Evolutionary conservation across 2,329 filamentous ascomycete species (phyloP), one percentile per base, ranked within the genome.

Genomic region (Aspergillus pseudoglaucus): DNA sequence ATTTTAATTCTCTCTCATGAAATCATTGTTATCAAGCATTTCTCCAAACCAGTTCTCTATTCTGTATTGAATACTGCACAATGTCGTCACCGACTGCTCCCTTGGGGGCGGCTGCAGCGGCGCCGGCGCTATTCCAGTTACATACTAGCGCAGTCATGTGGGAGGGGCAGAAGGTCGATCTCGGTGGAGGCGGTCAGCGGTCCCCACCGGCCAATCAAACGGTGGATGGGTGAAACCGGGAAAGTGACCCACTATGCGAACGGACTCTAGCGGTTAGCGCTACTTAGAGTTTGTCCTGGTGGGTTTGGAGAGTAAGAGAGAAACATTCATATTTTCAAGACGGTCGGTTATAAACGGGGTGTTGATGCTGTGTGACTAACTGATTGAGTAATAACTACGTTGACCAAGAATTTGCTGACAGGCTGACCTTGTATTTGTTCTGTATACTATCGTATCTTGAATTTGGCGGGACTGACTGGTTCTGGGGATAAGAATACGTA

Each of bases 31-130:
- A 25, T 44, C 30, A 38, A 41, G 41, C 44, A 45, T 47, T 14
- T 25, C 25, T 42, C 14, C 33, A n/a, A 17, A n/a, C 33, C 15
- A 35, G 33, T 42, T 33, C 38, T 41, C 42, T 40, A 38, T 53
- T 56, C 25, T 30, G 25, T 30, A 30, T 30, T 12, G 25, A 15
- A 37, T 15, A 17, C 33, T 37, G 53, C 51, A 50, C 38, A 38
- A 58, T 58, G 57, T 49, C 57, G 56, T 59, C 56, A 59, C 49
- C 43, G 53, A 44, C 57, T 38, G n/a, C 33, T 52, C 55, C 41
- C 40, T 53, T 58, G 50, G 47, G 55, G 51, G 52, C 46, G 38
- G 55, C 40, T 57, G 54, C 55, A 59, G 55, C 47, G 45, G 35
- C 32, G n/a, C 40, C 40, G 23, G n/a, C 40, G n/a, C 18, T 22